Evolutionary conservation across 176 grass and related monocot species (phyloP).

Genomic region (Musa schizocarpa): DNA sequence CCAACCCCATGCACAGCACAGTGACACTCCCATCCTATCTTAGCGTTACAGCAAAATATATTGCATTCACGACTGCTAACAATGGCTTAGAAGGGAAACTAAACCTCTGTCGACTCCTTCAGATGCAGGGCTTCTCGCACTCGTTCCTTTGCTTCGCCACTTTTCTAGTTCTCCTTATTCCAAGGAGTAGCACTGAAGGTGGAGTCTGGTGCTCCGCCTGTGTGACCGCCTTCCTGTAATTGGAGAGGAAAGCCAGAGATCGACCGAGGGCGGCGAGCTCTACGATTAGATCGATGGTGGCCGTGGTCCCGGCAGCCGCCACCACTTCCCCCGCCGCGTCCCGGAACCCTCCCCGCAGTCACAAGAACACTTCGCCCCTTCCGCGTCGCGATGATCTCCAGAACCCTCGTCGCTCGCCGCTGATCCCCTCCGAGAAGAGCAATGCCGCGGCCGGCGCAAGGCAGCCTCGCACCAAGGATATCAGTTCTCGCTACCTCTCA

Average conservation of each 20-base stretch:
- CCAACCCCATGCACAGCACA: neutral
- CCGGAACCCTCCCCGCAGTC: neutral
- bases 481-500: constrained; percentile 37
- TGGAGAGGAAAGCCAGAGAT: constrained; percentile 22
- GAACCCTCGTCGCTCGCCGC: constrained; percentile 19
- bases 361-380: neutral
- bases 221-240: neutral
- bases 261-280: constrained; percentile 1
- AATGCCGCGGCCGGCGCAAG: constrained; percentile 19
- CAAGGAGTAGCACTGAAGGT: neutral
- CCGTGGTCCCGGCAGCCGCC: constrained; percentile 6
- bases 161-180: too few species aligned
- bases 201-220: neutral
- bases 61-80: neutral
- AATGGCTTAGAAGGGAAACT: neutral
- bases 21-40: neutral
- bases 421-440: constrained; percentile 37
- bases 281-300: constrained; percentile 22
- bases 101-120: neutral
- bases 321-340: neutral
- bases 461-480: constrained; percentile 29
- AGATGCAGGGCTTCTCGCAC: neutral
- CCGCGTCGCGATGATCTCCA: neutral
- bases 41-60: neutral
- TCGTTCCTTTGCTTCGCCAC: neutral